Base-by-base conservation (phyloP, 176 grass and related monocot genomes). In the Stipa capillata region DNA sequence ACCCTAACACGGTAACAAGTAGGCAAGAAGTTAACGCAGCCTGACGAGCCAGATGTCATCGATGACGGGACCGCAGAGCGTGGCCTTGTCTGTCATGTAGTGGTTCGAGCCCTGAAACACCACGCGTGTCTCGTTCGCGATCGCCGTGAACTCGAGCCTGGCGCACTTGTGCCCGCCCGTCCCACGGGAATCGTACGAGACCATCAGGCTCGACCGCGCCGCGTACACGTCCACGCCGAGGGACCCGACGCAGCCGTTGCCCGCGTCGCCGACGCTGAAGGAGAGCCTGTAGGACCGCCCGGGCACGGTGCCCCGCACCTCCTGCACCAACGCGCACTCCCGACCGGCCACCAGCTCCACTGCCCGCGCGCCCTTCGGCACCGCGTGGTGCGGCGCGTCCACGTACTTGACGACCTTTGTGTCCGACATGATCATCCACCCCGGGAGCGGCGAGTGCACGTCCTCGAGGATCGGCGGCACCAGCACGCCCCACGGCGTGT, bases 371-470 rank as follows among this genome's bases (percentile, higher is more conserved):
- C 90, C 90, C 7, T 35, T 54, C 37, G 90, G 90, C 60, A 92
- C 85, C 21, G 15, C 43, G 73, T 85, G 86, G 79, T 82, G 82
- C 71, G 44, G 72, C 17, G 89, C 53, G 82, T 91, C 89, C 10
- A 91, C 74, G 89, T 88, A 92, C 85, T 92, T 83, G 60, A 85
- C 74, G 29, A 72, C 78, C 79, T 88, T 92, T 6, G 80, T 92
- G 39, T 45, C 48, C 17, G 90, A 86, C 90, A 82, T 76, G 68
- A 92, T 15, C 79, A 14, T 71, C 85, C 90, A 88, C 35, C 65
- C 61, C 0, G 86, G 78, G 41, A 92, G 68, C 73, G 90, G 86
- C 20, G 83, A 81, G 75, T 83, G 65, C n/a, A 67, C 76, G 80
- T 87, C 90, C 76, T 89, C 84, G 8, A 47, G 37, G 58, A 89